Percentiles rank a stretch among this genome's conserved stretches.
These are phyloP conservation scores for Cunninghamia lanceolata DNA, from an alignment of 75 land plant species.

Conservation along the genomic window DNA sequence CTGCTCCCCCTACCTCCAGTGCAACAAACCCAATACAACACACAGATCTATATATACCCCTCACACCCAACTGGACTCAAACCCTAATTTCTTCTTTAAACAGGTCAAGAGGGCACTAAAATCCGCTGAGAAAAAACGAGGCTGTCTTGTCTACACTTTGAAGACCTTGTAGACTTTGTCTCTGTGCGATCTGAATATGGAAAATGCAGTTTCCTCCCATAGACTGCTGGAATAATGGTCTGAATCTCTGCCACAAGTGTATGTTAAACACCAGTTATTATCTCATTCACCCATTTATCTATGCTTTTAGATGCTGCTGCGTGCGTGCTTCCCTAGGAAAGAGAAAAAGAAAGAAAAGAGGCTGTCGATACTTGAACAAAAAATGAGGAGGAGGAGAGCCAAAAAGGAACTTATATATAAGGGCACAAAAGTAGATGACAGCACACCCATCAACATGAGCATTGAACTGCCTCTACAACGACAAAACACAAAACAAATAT, in stretches of 20 bases:
- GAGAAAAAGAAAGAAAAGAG: not conserved
- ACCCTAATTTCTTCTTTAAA: not conserved
- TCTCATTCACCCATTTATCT: not conserved
- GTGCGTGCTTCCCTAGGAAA: slow-evolving; percentile 9
- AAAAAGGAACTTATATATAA: not conserved
- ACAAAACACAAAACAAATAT: not conserved
- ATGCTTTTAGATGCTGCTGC: not conserved
- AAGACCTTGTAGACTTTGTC: not conserved
- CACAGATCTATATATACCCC: not conserved
- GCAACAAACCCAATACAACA: not conserved
- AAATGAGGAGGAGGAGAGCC: not conserved
- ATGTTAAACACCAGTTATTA: not conserved
- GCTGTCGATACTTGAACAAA: not conserved
- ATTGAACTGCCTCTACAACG: slow-evolving; percentile 9
- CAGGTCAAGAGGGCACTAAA: not conserved
- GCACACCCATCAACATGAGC: slow-evolving; percentile 9
- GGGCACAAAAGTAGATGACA: slow-evolving; percentile 14
- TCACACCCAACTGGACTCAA: not conserved
- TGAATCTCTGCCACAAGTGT: not conserved
- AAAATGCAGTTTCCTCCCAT: slow-evolving; percentile 9
- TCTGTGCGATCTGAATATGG: not conserved
- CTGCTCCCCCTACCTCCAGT: not conserved
- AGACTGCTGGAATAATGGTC: slow-evolving; percentile 1
- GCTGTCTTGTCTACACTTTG: not conserved
- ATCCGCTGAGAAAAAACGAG: not conserved